Percentiles rank a stretch among this genome's conserved stretches.
Conservation (phyloP, 73 alveolate species). For the Paramecium sexaurelia region DNA sequence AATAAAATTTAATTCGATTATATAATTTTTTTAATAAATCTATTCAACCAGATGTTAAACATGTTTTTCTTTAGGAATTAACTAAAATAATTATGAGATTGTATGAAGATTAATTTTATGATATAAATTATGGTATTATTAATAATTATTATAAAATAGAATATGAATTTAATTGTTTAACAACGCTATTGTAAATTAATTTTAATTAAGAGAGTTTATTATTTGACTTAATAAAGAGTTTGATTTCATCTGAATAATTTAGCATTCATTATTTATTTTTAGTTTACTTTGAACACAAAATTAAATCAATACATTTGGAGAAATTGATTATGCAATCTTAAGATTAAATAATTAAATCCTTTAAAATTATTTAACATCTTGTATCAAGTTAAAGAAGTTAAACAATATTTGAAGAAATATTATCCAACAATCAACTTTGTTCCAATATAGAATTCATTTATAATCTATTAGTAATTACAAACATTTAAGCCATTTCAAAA, state of each 20-base stretch:
- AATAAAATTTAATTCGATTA: neutral
- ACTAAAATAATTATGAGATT: neutral
- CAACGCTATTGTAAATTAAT: neutral
- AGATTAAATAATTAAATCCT: neutral
- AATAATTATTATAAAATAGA: neutral
- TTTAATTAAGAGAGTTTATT: neutral
- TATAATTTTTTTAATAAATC: neutral
- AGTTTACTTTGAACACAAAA: neutral
- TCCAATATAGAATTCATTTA: neutral
- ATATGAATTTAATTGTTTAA: neutral
- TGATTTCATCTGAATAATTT: neutral
- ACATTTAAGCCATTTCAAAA: neutral
- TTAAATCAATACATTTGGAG: neutral
- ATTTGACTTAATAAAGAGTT: neutral
- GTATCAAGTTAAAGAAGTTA: neutral
- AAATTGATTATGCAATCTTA: neutral
- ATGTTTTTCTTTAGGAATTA: neutral
- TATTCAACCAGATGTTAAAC: neutral
- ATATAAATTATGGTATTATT: neutral
- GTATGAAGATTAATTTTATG: conserved; percentile 37
- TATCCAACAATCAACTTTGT: neutral
- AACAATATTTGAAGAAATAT: neutral
- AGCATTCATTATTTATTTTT: neutral
- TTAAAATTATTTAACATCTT: neutral
- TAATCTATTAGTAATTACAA: neutral